These are phyloP conservation scores for Tricholoma flavovirens DNA, from an alignment of 768 basidiomycete genomes.

Conservation along the genomic window DNA sequence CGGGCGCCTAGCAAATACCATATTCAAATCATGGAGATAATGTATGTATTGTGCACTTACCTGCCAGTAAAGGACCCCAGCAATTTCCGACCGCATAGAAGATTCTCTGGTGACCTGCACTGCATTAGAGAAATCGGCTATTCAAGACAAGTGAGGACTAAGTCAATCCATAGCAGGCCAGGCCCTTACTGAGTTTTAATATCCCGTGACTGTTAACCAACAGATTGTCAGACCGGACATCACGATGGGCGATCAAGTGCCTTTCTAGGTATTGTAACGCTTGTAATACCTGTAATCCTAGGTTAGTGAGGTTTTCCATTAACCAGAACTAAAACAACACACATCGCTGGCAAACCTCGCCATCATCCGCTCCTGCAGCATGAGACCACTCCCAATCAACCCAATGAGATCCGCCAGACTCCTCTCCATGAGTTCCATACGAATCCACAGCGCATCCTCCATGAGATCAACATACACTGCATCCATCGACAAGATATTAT, in stretches of 20 bases:
- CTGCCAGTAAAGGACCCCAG: constrained; percentile 81
- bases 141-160: background rate
- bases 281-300: constrained; percentile 44
- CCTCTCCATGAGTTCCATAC: constrained; percentile 88
- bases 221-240: constrained; percentile 80
- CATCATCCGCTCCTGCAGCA: constrained; percentile 62
- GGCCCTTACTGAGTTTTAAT: constrained; percentile 63
- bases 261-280: constrained; percentile 63
- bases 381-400: constrained; percentile 54
- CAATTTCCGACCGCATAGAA: constrained; percentile 49
- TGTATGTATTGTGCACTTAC: constrained; percentile 23
- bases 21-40: background rate
- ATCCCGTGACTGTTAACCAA: constrained; percentile 64
- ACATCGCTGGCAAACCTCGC: constrained; percentile 77
- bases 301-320: constrained; percentile 1
- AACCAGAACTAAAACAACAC: constrained; percentile 23
- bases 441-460: constrained; percentile 72
- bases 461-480: constrained; percentile 62
- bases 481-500: constrained; percentile 63
- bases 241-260: constrained; percentile 72
- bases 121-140: constrained; percentile 81
- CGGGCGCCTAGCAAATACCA: constrained; percentile 47
- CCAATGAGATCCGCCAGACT: constrained; percentile 78
- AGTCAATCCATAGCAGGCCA: background rate
- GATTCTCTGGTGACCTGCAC: constrained; percentile 49